Evolutionary conservation across 2,329 filamentous ascomycete genomes (phyloP), one percentile per base, ranked within the genome.

Genomic region (Lachnellula hyalina): DNA sequence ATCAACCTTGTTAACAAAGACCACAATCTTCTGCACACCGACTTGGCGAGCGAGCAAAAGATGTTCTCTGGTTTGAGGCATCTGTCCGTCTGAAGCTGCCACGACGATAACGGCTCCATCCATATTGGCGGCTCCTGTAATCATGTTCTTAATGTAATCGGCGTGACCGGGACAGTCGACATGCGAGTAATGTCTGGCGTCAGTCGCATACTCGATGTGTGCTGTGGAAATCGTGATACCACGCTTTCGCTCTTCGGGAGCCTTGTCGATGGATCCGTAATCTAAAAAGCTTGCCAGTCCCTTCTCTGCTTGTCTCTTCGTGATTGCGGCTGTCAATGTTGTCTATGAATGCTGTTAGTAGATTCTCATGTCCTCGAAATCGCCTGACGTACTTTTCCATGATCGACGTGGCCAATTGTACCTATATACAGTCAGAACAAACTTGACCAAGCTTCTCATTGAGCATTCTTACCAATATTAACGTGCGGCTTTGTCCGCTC

Each of bases 61-160:
- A 80, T 99, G 94, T 80, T 99, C 94, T 76, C 94, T 85, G 64
- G 94, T 99, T 84, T 99, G 95, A 69, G 94, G 94, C 94, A 99
- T 99, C 80, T 99, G 95, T 72, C 94, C 94, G 73, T 99, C 94
- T 38, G 91, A 96, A 66, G 94, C 94, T 67, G 95, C 95, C 68
- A 99, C 95, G 65, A 99, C 94, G 69, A 99, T 96, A 72, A 99
- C 93, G 69, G 94, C 93, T 69, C 94, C 94, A 69, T 99, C 94
- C 94, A 99, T 99, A 81, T 91, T 96, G 69, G 95, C 93, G 61
- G 94, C 92, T 85, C 94, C 94, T 65, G 94, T 99, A 75, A 99
- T 99, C 94, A 99, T 99, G 87, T 99, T 99, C 85, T 99, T 99
- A 81, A 99, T 97, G 83, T 99, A 99, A 90, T 99, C 94, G 77